A percentile compares a stretch with the other conserved stretches of the same genome.
These are phyloP conservation scores for Carnegiea gigantea DNA, from an alignment of 179 eudicot genomes.

Conservation along the genomic window DNA sequence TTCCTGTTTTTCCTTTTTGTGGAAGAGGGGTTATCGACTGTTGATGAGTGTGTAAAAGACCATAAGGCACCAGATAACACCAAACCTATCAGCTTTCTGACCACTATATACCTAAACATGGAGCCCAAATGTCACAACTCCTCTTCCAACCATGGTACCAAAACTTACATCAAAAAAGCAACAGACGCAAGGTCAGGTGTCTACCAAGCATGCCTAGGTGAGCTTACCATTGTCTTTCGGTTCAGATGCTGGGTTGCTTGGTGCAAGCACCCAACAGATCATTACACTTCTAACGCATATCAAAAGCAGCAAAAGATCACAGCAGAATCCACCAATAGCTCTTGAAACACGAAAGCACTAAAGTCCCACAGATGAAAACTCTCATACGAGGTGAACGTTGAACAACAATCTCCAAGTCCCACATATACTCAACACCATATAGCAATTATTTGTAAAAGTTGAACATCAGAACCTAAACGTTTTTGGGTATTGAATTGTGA, in stretches of 20 bases:
- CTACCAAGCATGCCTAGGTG: background rate
- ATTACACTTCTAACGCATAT: background rate
- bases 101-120: background rate
- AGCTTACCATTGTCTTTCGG: no score
- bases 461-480: background rate
- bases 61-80: background rate
- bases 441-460: background rate
- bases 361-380: background rate
- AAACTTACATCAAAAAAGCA: background rate
- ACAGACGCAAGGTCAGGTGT: background rate
- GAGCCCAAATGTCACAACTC: background rate
- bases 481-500: background rate
- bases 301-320: background rate
- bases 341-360: background rate
- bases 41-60: background rate
- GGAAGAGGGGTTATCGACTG: background rate
- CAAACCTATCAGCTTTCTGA: background rate
- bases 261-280: background rate
- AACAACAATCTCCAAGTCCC: background rate
- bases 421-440: background rate
- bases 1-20: no score
- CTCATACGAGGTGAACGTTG: background rate
- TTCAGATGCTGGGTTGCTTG: background rate
- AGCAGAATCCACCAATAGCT: background rate
- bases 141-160: background rate